Conservation (phyloP, 2,329 filamentous ascomycete species). For the Apiospora koreana region DNA sequence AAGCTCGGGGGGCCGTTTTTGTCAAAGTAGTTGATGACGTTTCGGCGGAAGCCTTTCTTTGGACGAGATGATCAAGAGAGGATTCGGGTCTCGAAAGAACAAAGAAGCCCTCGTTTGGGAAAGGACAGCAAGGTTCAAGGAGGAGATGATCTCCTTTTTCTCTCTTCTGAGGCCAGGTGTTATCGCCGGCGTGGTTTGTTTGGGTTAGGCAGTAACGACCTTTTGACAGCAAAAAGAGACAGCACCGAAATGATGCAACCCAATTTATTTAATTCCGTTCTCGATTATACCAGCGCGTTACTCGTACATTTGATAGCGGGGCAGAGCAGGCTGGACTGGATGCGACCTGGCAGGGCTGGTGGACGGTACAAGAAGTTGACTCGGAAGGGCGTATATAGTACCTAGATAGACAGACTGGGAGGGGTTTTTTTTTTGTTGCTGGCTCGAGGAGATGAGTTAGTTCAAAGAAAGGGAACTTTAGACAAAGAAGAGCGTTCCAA, state of each 20-base stretch:
- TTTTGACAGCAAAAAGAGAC: not conserved
- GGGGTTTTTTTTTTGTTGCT: not conserved
- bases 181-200: not conserved
- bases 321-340: not conserved
- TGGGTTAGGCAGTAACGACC: conserved; percentile 10
- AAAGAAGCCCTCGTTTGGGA: not conserved
- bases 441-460: not conserved
- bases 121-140: not conserved
- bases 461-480: not conserved
- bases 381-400: not conserved
- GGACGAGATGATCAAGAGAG: not conserved
- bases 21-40: not conserved
- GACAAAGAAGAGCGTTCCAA: not conserved
- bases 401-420: not conserved
- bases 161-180: conserved; percentile 2
- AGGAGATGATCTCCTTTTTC: not conserved
- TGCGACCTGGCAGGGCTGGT: not conserved
- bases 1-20: not conserved
- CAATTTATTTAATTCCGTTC: conserved; percentile 8
- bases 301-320: conserved; percentile 7
- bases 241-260: conserved; percentile 7
- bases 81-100: not conserved
- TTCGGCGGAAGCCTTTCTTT: not conserved
- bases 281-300: not conserved
- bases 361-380: not conserved